phyloP scores from a whole-genome alignment of 2,329 filamentous ascomycete species.

The Fusarium cyanostomum region DNA sequence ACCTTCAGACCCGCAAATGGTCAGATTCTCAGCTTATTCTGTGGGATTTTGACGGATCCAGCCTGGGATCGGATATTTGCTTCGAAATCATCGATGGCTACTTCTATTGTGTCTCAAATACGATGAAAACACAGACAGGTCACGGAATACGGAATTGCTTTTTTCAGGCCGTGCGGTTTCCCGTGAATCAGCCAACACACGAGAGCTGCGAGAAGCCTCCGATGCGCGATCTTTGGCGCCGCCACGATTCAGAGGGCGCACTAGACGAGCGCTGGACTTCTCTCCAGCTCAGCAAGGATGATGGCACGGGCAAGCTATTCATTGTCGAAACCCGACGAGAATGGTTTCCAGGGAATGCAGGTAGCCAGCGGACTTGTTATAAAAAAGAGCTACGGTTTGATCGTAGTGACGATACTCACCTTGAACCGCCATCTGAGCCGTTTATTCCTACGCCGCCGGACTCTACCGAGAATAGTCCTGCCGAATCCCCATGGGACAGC shows the following conservation, averaged over 20 bases:
- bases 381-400: constrained; percentile 61
- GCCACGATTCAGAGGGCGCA: constrained; percentile 73
- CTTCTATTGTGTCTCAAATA: constrained; percentile 77
- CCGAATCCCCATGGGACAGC: constrained; percentile 45
- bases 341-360: constrained; percentile 64
- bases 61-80: constrained; percentile 73
- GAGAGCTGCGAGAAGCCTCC: constrained; percentile 50
- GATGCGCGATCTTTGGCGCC: constrained; percentile 64
- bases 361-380: constrained; percentile 73
- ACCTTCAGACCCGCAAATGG: constrained; percentile 55
- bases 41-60: constrained; percentile 67
- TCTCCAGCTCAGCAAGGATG: constrained; percentile 69
- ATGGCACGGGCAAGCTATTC: constrained; percentile 64
- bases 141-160: constrained; percentile 74
- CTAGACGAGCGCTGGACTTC: constrained; percentile 80
- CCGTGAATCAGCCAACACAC: constrained; percentile 57
- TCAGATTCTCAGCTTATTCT: constrained; percentile 60
- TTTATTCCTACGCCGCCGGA: constrained; percentile 7
- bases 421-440: neutral
- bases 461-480: neutral
- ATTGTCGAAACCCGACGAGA: constrained; percentile 76
- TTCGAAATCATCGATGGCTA: constrained; percentile 74
- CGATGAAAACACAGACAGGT: constrained; percentile 68
- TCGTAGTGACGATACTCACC: neutral
- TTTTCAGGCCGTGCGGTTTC: constrained; percentile 74